Evolutionary conservation across 225 moss, liverwort and hornwort species (phyloP).

Genomic region (Sphagnum contortum): DNA sequence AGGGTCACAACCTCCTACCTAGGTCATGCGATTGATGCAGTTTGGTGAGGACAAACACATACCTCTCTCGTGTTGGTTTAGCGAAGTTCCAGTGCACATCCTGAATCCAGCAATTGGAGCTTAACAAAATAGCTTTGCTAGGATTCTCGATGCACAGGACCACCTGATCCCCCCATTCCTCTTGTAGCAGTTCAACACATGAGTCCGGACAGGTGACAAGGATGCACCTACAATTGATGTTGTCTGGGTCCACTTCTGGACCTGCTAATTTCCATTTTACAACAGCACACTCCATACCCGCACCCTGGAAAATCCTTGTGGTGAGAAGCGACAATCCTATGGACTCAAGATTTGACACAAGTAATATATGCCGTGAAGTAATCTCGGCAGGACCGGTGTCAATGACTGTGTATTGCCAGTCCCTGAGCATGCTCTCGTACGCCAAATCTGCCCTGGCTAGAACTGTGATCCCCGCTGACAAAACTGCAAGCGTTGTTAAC

Average conservation of each 20-base stretch:
- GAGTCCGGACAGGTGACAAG: neutral
- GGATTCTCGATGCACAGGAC: neutral
- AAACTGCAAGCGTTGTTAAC: neutral
- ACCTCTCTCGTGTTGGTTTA: neutral
- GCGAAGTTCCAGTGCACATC: neutral
- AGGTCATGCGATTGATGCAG: too few species aligned
- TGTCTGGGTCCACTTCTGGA: neutral
- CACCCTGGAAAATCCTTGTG: neutral
- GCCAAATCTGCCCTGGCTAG: slow-evolving; percentile 1
- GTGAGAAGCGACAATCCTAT: neutral
- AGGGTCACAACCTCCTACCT: too few species aligned
- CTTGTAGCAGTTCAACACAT: neutral
- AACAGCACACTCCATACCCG: neutral
- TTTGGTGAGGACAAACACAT: neutral
- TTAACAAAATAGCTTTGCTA: neutral
- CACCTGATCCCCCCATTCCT: neutral
- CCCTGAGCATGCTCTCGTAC: slow-evolving; percentile 1
- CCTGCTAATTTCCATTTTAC: neutral
- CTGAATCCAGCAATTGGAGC: neutral
- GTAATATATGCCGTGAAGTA: neutral
- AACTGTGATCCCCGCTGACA: neutral
- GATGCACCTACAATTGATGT: neutral
- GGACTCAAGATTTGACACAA: neutral
- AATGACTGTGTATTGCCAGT: neutral
- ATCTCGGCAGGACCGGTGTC: neutral